Percentiles rank a stretch among this genome's conserved stretches.
Evolutionary conservation across 2,329 filamentous ascomycete species (phyloP).

Genomic region (Alternaria tenuissima): DNA sequence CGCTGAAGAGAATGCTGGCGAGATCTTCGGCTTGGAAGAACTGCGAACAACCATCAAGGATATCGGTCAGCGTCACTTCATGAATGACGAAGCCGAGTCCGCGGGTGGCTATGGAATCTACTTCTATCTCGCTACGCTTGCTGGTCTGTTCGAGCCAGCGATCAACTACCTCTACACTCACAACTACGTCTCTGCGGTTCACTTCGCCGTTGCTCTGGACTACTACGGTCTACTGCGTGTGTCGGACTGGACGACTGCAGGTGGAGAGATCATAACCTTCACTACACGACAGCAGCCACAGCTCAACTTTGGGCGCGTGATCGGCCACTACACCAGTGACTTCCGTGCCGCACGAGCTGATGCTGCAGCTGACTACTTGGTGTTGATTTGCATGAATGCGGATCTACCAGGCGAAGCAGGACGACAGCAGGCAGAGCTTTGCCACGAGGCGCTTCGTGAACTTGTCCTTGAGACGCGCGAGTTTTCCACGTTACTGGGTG

Average conservation of each 20-base stretch:
- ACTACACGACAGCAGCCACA: slow-evolving; percentile 77
- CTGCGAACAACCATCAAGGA: slow-evolving; percentile 84
- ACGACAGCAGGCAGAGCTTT: slow-evolving; percentile 79
- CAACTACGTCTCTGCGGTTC: slow-evolving; percentile 90
- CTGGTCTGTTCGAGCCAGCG: slow-evolving; percentile 93
- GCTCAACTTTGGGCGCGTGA: slow-evolving; percentile 91
- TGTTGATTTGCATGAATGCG: slow-evolving; percentile 88
- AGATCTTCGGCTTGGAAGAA: slow-evolving; percentile 69
- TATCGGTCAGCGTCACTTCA: slow-evolving; percentile 91
- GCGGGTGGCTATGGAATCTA: slow-evolving; percentile 84
- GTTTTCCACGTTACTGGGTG: slow-evolving; percentile 91
- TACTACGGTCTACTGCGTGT: slow-evolving; percentile 75
- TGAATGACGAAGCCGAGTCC: slow-evolving; percentile 79
- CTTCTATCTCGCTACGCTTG: slow-evolving; percentile 90
- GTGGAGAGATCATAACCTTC: slow-evolving; percentile 71
- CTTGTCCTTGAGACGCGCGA: slow-evolving; percentile 96
- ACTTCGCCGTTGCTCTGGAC: slow-evolving; percentile 88
- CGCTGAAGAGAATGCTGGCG: slow-evolving; percentile 68
- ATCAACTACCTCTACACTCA: slow-evolving; percentile 90
- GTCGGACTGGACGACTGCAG: slow-evolving; percentile 75
- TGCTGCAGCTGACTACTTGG: slow-evolving; percentile 91
- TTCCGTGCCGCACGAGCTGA: slow-evolving; percentile 91
- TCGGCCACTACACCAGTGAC: slow-evolving; percentile 94
- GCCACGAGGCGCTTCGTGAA: slow-evolving; percentile 91
- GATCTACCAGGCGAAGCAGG: slow-evolving; percentile 80